Evolutionary conservation across 768 basidiomycete species (phyloP), one percentile per base, ranked within the genome.

Genomic region (Mycena polygramma): DNA sequence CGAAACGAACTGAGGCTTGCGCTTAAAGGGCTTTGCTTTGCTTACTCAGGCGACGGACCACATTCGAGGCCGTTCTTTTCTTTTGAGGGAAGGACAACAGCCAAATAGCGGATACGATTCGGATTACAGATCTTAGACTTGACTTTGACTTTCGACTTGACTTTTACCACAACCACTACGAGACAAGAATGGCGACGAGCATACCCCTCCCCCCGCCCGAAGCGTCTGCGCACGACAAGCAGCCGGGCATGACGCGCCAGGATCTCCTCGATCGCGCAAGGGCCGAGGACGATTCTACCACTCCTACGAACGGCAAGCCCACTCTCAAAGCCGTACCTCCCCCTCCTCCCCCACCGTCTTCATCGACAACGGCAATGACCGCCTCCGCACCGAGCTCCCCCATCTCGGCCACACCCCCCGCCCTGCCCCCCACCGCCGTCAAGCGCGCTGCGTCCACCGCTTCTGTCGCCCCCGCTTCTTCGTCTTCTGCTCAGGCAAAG

Each of bases 191-290:
- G 7, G 45, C 52, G 10, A 59, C 66, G 37, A 73, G 69, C 24
- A 65, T 73, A 17, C 72, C 72, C 7, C 62, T 73, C 4, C 72
- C 72, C 8, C 72, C 72, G 9, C 68, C 68, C 19, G 72, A 73
- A 6, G 45, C 69, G 0, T 26, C 61, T 30, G 46, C 69, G 17
- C 49, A 64, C 66, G 72, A 73, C 1, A 73, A 73, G 48, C 65
- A 70, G 66, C 72, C 72, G 10, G 72, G 72, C 8, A 26, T 24
- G 57, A 73, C 72, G 6, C 60, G 54, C 62, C n/a, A 67, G 45
- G 69, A 70, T 26, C 72, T 73, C 57, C 61, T 67, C 58, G 64
- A 36, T 35, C 30, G 13, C 19, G 24, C 58, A n/a, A n/a, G n/a
- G n/a, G n/a, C n/a, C n/a, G 3, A 1, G 36, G 22, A 14, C 8